These are phyloP conservation scores for Aspergillus sp. DNA, from an alignment of 2,329 filamentous ascomycete genomes.

Conservation along the genomic window DNA sequence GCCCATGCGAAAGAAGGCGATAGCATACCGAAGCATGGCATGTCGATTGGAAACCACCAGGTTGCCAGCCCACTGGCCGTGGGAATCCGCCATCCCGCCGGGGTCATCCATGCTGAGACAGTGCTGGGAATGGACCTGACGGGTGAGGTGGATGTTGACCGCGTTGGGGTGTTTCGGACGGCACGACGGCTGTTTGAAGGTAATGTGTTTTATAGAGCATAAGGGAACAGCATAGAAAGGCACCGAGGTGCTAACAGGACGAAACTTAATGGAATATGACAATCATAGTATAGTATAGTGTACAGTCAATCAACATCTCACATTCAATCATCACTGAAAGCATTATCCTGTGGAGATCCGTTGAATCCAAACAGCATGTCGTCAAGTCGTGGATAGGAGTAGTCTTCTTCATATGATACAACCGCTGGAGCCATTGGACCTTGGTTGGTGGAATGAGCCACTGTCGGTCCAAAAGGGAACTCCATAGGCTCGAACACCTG, in stretches of 20 bases:
- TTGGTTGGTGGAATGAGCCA: not conserved
- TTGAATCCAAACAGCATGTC: constrained; percentile 35
- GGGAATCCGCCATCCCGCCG: constrained; percentile 11
- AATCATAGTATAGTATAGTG: no score
- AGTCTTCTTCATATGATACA: not conserved
- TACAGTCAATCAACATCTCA: no score
- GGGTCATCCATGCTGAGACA: constrained; percentile 16
- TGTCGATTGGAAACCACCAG: constrained; percentile 2
- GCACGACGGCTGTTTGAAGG: constrained; percentile 22
- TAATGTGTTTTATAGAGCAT: constrained; percentile 8
- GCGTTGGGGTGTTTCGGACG: constrained; percentile 18
- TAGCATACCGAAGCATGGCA: constrained; percentile 9
- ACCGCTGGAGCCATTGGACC: not conserved
- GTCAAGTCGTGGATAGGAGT: constrained; percentile 10
- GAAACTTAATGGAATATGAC: no score
- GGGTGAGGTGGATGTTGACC: constrained; percentile 8
- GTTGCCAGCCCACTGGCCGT: not conserved
- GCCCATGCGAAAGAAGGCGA: not conserved
- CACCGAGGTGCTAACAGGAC: no score
- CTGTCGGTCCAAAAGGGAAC: not conserved
- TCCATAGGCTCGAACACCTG: not conserved
- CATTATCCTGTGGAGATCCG: constrained; percentile 20
- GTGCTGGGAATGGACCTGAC: constrained; percentile 1
- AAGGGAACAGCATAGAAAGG: not conserved
- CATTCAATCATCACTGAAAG: no score